These are phyloP conservation scores for Ilyonectria robusta DNA, from an alignment of 2,329 filamentous ascomycete species.

Conservation along the genomic window DNA sequence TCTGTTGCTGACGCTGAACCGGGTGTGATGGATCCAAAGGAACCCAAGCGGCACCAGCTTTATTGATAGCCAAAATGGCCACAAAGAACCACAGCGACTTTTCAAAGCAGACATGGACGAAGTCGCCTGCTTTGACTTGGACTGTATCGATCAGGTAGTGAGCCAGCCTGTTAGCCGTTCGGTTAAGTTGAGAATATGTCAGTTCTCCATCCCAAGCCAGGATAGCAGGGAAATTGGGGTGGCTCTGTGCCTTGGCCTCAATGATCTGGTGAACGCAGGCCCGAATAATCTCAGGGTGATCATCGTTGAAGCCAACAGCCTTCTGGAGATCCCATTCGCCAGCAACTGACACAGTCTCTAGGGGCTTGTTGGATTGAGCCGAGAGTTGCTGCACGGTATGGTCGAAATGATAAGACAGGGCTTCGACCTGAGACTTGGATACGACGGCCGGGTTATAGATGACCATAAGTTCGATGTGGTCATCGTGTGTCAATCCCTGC, in stretches of 20 bases:
- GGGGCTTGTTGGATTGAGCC: background rate
- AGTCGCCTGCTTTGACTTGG: constrained; percentile 3
- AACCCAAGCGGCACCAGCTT: constrained; percentile 20
- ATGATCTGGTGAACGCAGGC: constrained; percentile 41
- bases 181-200: constrained; percentile 38
- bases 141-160: constrained; percentile 23
- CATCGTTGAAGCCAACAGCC: constrained; percentile 7
- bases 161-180: constrained; percentile 16
- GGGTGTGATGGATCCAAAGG: constrained; percentile 21
- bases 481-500: constrained; percentile 2
- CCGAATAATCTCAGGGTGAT: background rate
- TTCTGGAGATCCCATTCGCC: constrained; percentile 8
- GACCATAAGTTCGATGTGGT: constrained; percentile 1
- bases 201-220: constrained; percentile 48
- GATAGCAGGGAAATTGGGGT: constrained; percentile 36
- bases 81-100: constrained; percentile 23
- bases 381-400: background rate
- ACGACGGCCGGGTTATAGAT: background rate
- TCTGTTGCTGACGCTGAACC: constrained; percentile 13
- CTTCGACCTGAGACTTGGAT: background rate
- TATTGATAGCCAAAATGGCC: constrained; percentile 20
- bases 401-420: constrained; percentile 6
- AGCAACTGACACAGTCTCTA: background rate
- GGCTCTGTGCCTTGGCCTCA: constrained; percentile 8
- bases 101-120: constrained; percentile 25